These are phyloP conservation scores for Ilex asprella DNA, from an alignment of 257 asterid genomes.

Conservation along the genomic window DNA sequence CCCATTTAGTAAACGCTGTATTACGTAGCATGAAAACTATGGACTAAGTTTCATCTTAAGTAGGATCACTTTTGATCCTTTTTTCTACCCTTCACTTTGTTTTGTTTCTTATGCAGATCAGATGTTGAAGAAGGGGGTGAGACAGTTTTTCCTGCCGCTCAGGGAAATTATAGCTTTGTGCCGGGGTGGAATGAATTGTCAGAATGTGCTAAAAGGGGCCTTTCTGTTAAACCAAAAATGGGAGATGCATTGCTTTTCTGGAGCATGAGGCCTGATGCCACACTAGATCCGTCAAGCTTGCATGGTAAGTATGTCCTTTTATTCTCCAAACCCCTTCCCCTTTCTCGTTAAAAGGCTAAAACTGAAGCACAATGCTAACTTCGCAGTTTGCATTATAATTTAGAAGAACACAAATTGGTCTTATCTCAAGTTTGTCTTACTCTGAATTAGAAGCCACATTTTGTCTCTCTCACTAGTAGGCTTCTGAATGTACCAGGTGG, in stretches of 20 bases:
- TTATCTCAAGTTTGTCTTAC: no score
- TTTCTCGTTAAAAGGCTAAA: no score
- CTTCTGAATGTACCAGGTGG: constrained; percentile 37
- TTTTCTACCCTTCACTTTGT: constrained; percentile 3
- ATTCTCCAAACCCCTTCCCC: neutral
- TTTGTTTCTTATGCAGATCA: constrained; percentile 47
- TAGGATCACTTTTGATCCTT: neutral
- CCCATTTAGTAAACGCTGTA: constrained; percentile 4
- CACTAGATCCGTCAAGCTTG: constrained; percentile 73
- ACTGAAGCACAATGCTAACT: no score
- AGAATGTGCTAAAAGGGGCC: constrained; percentile 72
- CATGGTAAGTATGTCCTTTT: constrained; percentile 50
- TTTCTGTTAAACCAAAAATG: constrained; percentile 68
- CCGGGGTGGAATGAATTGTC: constrained; percentile 64
- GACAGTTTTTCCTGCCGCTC: constrained; percentile 79
- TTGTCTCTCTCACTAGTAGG: neutral
- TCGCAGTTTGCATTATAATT: no score
- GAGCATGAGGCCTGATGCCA: constrained; percentile 88
- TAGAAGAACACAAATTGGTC: no score
- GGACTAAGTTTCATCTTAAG: no score
- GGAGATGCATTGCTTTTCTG: constrained; percentile 88
- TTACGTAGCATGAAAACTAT: no score
- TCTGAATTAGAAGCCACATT: neutral
- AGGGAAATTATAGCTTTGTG: constrained; percentile 51
- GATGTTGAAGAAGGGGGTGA: constrained; percentile 99